A percentile compares a stretch with the other conserved stretches of the same genome.
phyloP scores from a whole-genome alignment of 2,329 filamentous ascomycete genomes.

The Sporothrix mexicana region DNA sequence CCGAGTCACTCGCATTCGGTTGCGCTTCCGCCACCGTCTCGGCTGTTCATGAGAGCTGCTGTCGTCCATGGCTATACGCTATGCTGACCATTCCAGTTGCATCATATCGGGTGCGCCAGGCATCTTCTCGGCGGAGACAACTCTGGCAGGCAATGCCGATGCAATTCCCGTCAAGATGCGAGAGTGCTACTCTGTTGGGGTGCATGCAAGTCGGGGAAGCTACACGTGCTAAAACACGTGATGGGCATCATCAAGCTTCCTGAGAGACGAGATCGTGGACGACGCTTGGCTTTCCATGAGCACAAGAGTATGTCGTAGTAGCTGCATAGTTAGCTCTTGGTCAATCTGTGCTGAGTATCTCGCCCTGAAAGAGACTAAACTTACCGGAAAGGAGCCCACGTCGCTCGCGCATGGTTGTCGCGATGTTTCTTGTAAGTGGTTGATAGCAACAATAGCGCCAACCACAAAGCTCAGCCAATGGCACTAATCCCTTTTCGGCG shows the following conservation, averaged over 20 bases:
- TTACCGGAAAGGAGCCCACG: not conserved
- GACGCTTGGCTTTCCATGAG: not conserved
- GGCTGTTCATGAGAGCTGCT: not conserved
- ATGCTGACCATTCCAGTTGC: not conserved
- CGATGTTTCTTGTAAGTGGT: not conserved
- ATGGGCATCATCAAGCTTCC: not conserved
- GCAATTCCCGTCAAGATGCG: not conserved
- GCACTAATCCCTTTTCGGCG: constrained; percentile 24
- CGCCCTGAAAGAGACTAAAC: no score
- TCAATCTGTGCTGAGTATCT: not conserved
- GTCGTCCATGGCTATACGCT: not conserved
- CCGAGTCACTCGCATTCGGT: not conserved
- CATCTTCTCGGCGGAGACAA: constrained; percentile 3
- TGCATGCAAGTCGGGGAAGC: no score
- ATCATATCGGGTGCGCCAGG: not conserved
- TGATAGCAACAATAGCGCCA: not conserved
- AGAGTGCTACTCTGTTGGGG: not conserved
- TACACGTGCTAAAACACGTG: not conserved
- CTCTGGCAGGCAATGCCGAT: not conserved
- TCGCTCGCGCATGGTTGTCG: not conserved
- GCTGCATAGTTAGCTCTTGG: no score
- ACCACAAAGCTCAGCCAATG: not conserved
- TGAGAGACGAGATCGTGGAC: not conserved
- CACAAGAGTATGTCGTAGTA: not conserved
- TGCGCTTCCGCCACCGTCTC: constrained; percentile 3